Conservation (phyloP, 148 eudicot species). For the Pharnaceum exiguum region DNA sequence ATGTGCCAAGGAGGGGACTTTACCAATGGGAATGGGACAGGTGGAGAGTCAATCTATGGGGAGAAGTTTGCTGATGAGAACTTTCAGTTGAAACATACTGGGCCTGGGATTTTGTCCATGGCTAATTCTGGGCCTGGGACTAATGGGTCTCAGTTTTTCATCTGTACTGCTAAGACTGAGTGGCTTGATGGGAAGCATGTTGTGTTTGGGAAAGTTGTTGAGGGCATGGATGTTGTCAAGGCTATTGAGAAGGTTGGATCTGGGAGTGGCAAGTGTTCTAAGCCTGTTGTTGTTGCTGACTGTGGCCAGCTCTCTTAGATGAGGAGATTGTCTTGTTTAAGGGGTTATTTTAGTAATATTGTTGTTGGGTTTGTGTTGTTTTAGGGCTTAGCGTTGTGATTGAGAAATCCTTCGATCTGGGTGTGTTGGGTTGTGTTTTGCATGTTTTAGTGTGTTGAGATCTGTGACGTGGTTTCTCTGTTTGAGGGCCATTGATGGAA, state of each 20-base stretch:
- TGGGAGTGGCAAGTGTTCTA: constrained; percentile 32
- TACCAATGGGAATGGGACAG: constrained; percentile 78
- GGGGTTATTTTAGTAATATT: no score
- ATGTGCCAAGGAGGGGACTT: constrained; percentile 98
- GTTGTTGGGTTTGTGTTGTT: no score
- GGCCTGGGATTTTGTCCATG: constrained; percentile 73
- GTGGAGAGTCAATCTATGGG: constrained; percentile 88
- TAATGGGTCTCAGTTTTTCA: constrained; percentile 77
- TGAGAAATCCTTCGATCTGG: no score
- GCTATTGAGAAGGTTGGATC: constrained; percentile 53
- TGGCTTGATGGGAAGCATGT: constrained; percentile 79
- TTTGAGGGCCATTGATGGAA: no score
- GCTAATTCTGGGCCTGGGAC: constrained; percentile 64
- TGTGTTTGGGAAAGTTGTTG: constrained; percentile 67
- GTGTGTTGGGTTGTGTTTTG: no score
- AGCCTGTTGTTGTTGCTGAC: constrained; percentile 52
- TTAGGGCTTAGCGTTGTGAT: no score
- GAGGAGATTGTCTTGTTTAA: no score
- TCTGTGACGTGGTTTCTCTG: no score
- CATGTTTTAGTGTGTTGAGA: no score
- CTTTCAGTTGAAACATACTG: constrained; percentile 55
- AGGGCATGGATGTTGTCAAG: constrained; percentile 52
- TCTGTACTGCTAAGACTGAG: constrained; percentile 60
- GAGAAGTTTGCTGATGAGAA: constrained; percentile 67
- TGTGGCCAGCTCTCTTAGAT: constrained; percentile 50